A percentile compares a stretch with the other conserved stretches of the same genome.
phyloP scores from a whole-genome alignment of 345 rosid genomes.

The Ceriops decandra region DNA sequence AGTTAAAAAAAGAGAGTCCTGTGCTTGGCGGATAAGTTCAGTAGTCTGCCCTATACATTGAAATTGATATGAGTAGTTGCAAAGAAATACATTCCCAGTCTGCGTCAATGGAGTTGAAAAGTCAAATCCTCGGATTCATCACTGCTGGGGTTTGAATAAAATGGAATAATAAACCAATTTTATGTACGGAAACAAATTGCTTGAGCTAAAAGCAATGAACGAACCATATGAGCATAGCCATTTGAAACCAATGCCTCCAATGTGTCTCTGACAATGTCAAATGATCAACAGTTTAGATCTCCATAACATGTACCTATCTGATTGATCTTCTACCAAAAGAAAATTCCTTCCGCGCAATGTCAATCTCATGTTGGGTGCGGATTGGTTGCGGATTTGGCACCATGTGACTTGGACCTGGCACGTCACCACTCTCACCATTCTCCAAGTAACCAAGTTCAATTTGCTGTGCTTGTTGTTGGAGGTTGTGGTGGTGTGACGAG shows the following conservation, averaged over 20 bases:
- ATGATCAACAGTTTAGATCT: not conserved
- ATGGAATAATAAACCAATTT: no score
- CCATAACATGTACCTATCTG: not conserved
- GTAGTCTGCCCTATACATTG: no score
- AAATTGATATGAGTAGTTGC: no score
- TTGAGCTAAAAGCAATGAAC: not conserved
- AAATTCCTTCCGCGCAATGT: conserved; percentile 29
- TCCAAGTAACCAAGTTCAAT: conserved; percentile 6
- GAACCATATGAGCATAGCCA: not conserved
- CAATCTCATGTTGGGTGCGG: conserved; percentile 29
- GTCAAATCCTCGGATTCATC: no score
- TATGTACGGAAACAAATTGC: no score
- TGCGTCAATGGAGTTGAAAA: no score
- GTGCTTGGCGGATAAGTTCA: no score
- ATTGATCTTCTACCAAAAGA: conserved; percentile 30
- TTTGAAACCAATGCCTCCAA: not conserved
- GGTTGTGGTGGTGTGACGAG: conserved; percentile 16
- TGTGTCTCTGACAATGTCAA: not conserved
- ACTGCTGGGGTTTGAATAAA: no score
- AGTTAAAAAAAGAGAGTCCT: no score
- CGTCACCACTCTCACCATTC: not conserved
- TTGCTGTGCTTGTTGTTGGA: not conserved
- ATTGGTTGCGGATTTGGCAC: not conserved
- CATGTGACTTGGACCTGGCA: conserved; percentile 8
- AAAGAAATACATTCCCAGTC: no score